Evolutionary conservation across 257 asterid species (phyloP).

Genomic region (Fraxinus anomala): DNA sequence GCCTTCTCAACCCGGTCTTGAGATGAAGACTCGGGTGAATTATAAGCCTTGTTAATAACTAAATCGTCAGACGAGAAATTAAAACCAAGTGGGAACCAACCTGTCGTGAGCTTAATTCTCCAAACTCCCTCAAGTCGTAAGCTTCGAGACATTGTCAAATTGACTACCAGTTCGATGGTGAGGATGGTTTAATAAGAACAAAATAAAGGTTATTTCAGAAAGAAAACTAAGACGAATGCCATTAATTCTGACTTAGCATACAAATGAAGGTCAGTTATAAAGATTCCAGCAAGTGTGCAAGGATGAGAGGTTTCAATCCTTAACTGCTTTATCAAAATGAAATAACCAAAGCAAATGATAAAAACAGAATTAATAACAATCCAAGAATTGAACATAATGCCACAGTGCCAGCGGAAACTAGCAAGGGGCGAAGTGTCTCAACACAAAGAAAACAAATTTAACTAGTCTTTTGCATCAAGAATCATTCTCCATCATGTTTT

Average conservation of each 20-base stretch:
- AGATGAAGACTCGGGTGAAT: background rate
- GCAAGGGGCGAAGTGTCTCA: slow-evolving; percentile 20
- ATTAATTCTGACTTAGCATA: background rate
- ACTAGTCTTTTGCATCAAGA: slow-evolving; percentile 17
- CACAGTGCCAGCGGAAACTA: slow-evolving; percentile 18
- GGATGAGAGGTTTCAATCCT: background rate
- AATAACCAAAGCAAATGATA: background rate
- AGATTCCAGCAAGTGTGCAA: background rate
- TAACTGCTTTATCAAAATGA: background rate
- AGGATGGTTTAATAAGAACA: background rate
- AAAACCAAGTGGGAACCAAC: background rate
- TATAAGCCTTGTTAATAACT: background rate
- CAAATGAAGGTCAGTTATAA: background rate
- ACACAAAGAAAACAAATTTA: slow-evolving; percentile 6
- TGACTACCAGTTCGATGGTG: too few relatives aligned
- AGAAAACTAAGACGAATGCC: background rate
- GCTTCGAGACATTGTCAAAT: too few relatives aligned
- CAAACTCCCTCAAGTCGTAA: background rate
- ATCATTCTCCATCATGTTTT: slow-evolving; percentile 21
- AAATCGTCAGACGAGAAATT: background rate
- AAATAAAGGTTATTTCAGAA: too few relatives aligned
- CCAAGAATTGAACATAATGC: slow-evolving; percentile 15
- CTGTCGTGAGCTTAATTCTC: background rate
- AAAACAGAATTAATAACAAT: background rate
- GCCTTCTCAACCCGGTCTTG: too few relatives aligned